These are phyloP conservation scores for Trichoderma sp. DNA, from an alignment of 2,329 filamentous ascomycete species.

Conservation along the genomic window DNA sequence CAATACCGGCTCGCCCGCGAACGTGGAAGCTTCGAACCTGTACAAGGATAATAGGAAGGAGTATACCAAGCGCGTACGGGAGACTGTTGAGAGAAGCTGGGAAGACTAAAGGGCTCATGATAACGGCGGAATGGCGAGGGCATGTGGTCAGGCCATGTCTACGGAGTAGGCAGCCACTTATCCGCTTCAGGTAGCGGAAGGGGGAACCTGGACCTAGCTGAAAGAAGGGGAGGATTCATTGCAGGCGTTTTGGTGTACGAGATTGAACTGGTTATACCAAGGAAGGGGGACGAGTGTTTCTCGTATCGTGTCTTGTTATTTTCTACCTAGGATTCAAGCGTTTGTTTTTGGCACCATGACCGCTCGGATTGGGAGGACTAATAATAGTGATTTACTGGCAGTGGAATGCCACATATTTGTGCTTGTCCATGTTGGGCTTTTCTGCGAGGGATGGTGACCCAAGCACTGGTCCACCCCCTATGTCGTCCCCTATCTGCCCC, in stretches of 20 bases:
- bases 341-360: not conserved
- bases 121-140: not conserved
- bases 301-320: slow-evolving; percentile 20
- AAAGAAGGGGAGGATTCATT: slow-evolving; percentile 8
- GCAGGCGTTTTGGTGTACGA: slow-evolving; percentile 34
- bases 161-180: not conserved
- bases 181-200: not conserved
- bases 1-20: slow-evolving; percentile 96
- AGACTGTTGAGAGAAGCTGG: slow-evolving; percentile 99
- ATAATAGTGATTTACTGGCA: not conserved
- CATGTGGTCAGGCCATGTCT: not conserved
- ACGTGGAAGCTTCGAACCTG: slow-evolving; percentile 95
- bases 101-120: slow-evolving; percentile 60
- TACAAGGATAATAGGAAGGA: slow-evolving; percentile 98
- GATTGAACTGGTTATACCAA: slow-evolving; percentile 35
- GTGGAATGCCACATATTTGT: not conserved
- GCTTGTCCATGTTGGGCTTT: not conserved
- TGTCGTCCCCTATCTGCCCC: not conserved
- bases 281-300: slow-evolving; percentile 17
- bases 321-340: slow-evolving; percentile 18
- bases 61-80: slow-evolving; percentile 89
- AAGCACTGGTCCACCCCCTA: not conserved
- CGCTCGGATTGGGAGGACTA: not conserved
- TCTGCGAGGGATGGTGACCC: not conserved
- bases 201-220: not conserved